Evolutionary conservation across 1,139 yeast species (phyloP).

Genomic region (Pichia sp.): DNA sequence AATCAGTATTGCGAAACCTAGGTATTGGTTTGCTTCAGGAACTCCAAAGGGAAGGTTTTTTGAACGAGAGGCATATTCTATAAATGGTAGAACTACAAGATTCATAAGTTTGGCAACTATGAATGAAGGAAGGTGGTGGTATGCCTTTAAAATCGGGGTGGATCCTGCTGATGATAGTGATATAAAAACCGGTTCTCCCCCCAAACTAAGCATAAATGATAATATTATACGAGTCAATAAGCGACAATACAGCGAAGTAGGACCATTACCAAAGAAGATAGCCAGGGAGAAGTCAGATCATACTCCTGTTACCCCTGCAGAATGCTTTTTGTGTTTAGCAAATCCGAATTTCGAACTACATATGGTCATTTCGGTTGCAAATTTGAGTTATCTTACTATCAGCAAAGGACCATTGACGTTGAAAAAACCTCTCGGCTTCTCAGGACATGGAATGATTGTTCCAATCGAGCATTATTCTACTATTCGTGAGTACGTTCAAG

Average conservation of each 20-base stretch:
- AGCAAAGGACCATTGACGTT: conserved; percentile 84
- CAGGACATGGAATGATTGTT: conserved; percentile 82
- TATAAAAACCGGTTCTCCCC: not conserved
- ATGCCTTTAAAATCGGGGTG: conserved; percentile 52
- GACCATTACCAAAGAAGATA: not conserved
- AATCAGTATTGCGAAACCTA: conserved; percentile 45
- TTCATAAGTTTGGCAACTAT: conserved; percentile 62
- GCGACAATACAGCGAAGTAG: not conserved
- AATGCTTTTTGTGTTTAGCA: conserved; percentile 81
- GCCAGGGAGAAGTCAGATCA: not conserved
- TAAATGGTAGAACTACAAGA: conserved; percentile 41
- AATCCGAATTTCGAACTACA: conserved; percentile 77
- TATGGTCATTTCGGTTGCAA: conserved; percentile 74
- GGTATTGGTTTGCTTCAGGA: conserved; percentile 61
- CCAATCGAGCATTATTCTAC: conserved; percentile 74
- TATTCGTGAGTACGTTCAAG: conserved; percentile 27
- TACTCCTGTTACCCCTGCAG: conserved; percentile 42
- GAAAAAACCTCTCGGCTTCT: conserved; percentile 45
- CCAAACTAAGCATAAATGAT: not conserved
- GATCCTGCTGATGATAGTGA: not conserved
- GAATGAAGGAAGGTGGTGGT: conserved; percentile 63
- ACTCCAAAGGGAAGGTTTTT: conserved; percentile 42
- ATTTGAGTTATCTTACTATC: conserved; percentile 61
- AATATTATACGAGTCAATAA: not conserved
- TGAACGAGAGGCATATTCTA: conserved; percentile 53